These are phyloP conservation scores for Leptographium radiaticola DNA, from an alignment of 2,329 filamentous ascomycete genomes.

Conservation along the genomic window DNA sequence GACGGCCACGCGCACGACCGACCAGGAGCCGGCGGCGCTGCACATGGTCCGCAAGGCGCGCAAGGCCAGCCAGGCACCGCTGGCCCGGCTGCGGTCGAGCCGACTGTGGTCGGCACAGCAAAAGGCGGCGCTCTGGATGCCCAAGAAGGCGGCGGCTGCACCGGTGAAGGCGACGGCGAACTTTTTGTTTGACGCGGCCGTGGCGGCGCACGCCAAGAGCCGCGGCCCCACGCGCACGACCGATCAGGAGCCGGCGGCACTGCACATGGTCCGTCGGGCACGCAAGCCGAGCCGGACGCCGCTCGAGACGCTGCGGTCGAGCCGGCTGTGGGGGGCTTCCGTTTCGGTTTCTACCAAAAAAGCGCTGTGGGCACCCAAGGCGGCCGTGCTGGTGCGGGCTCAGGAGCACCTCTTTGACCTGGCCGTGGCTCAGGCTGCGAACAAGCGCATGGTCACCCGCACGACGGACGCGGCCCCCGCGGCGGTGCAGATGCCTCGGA, in stretches of 20 bases:
- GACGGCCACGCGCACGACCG: slow-evolving; percentile 9
- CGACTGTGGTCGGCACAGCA: not conserved
- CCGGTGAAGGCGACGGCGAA: not conserved
- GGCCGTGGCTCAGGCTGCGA: not conserved
- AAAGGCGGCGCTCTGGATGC: slow-evolving; percentile 2
- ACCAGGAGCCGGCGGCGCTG: slow-evolving; percentile 15
- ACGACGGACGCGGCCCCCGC: slow-evolving; percentile 8
- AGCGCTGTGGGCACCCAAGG: not conserved
- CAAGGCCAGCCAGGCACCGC: not conserved
- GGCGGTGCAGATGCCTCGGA: slow-evolving; percentile 17
- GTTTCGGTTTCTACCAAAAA: too few species aligned
- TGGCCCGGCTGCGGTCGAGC: slow-evolving; percentile 7
- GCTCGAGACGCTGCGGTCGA: slow-evolving; percentile 12
- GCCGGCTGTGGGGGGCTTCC: not conserved
- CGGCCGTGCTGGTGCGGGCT: not conserved
- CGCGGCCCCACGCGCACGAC: slow-evolving; percentile 10
- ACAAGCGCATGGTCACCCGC: not conserved
- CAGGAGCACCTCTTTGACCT: not conserved
- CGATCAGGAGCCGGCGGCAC: slow-evolving; percentile 14
- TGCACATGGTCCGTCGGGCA: slow-evolving; percentile 17
- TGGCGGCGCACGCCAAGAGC: slow-evolving; percentile 5
- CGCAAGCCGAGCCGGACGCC: slow-evolving; percentile 15
- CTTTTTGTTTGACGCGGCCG: slow-evolving; percentile 6
- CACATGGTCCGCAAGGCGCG: slow-evolving; percentile 18
- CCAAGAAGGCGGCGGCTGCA: not conserved